phyloP scores from a whole-genome alignment of 2,329 filamentous ascomycete species.

The Fusarium buharicum region DNA sequence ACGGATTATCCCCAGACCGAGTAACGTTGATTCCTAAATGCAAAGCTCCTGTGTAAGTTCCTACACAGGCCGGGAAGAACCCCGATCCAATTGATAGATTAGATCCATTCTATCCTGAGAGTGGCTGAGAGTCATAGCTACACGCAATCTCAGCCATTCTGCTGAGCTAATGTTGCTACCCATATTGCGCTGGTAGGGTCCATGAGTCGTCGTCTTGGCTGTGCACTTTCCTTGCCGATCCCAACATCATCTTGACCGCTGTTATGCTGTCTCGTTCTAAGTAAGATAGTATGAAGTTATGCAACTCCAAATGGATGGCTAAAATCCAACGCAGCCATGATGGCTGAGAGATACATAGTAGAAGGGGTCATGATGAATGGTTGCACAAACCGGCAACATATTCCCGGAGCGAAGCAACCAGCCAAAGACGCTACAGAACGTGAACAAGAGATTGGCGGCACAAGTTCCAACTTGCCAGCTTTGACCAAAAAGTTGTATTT shows the following conservation, averaged over 20 bases:
- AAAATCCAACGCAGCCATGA: constrained; percentile 24
- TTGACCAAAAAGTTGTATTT: neutral
- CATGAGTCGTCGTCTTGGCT: constrained; percentile 6
- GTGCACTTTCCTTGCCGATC: constrained; percentile 14
- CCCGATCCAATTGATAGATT: neutral
- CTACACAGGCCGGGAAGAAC: constrained; percentile 9
- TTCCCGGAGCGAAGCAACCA: constrained; percentile 7
- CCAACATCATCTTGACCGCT: constrained; percentile 12
- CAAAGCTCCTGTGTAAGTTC: neutral
- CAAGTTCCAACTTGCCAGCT: neutral
- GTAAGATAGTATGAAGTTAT: constrained; percentile 5
- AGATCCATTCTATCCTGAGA: neutral
- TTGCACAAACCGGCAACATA: constrained; percentile 15
- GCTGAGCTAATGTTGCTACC: neutral
- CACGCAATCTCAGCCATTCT: constrained; percentile 15
- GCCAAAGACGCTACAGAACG: no score
- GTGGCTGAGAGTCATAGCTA: neutral
- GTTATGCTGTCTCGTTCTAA: neutral
- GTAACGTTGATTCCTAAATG: constrained; percentile 3
- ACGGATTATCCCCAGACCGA: constrained; percentile 11
- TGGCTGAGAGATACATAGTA: constrained; percentile 27
- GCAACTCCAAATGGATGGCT: constrained; percentile 9
- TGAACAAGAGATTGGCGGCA: constrained; percentile 11
- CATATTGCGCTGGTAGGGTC: neutral
- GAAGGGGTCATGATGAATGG: constrained; percentile 21